Base-by-base conservation (phyloP, 2,329 filamentous ascomycete genomes). In the Penicillium sp. region DNA sequence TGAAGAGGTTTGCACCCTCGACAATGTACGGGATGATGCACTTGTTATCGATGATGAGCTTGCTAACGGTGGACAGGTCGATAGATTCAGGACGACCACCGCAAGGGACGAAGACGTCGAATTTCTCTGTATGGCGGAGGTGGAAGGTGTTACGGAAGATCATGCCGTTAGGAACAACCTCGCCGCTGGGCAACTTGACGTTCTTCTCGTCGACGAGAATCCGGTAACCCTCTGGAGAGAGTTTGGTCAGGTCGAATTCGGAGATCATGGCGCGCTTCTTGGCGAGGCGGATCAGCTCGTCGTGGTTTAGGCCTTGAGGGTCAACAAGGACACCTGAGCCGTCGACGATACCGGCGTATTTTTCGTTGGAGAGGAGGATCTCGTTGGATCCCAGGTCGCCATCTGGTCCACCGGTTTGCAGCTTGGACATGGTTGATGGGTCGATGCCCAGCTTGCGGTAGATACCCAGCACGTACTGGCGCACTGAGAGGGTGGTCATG, bases 101-200 rank as follows among this genome's bases (percentile, higher is more conserved):
- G 64, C 94, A 99, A 24, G 94, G 94, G 18, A 99, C 94, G 68
- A 99, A 97, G 47, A 86, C 82, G 68, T 99, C 94, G 49, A 90
- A 93, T 43, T 86, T 75, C 48, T 89, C 84, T 15, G 82, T 86
- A 53, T 87, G 83, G 41, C 93, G 90, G 42, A 97, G 83, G 70
- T 99, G 94, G 81, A 93, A 99, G 18, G 91, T 95, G 78, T 99
- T 99, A 56, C 94, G 91, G 89, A 99, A 99, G 2, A 88, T 83
- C 26, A 91, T 97, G 52, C 94, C 94, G 73, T 97, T 97, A 76
- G 86, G 84, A 57, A 99, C 81, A 5, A 91, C 73, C 74, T 99
- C 94, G 45, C 94, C 94, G 27, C 72, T 89, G 9, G 94, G 94
- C 15, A 99, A 84, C n/a, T 80, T 91, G 67, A 96, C 75, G 71